Base-by-base conservation (phyloP, 495 filamentous ascomycete genomes). In the Oleoguttula mirabilis region DNA sequence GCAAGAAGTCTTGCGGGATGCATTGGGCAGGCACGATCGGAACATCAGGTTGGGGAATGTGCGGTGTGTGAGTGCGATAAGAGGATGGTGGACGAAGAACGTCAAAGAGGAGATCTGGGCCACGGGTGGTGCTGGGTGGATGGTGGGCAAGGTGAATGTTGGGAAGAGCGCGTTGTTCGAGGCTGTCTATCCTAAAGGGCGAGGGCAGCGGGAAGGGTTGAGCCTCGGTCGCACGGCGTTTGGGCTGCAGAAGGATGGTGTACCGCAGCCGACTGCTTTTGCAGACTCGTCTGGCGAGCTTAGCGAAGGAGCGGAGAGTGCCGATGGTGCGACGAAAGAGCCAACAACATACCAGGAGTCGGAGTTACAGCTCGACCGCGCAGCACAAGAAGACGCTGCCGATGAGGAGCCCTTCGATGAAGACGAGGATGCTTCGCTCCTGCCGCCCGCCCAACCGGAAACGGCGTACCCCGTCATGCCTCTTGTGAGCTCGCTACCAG, bases 81-180 rank as follows among this genome's bases (percentile, higher is more conserved):
- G 80, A 42, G 70, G 71, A 15, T 94, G 88, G 88, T 92, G 87
- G 87, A 94, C 82, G 0, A 82, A 73, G 50, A 65, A 80, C 28
- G 63, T 94, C 47, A 94, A 86, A 59, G 81, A 93, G 52, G 76
- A 85, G 21, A 84, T 94, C 34, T 80, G 70, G 62, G 63, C 75
- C 24, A 75, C 84, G 28, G 84, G 80, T 7, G 87, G 88, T 2
- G 92, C 80, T 4, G 72, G 82, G n/a, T 99, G 90, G 90, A 77
- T 99, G 67, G 84, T 96, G 19, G 90, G 92, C n/a, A 94, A 88
- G 52, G 84, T 80, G 38, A 99, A 99, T 55, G 90, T 96, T 20
- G 90, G 90, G 11, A 99, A 99, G 61, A 94, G 87, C 55, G 79
- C 77, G 47, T 77, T 99, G 19, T 85, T 95, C 40, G 76, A 88